These are phyloP conservation scores for Zopfia rhizophila DNA, from an alignment of 2,329 filamentous ascomycete genomes.

Conservation along the genomic window DNA sequence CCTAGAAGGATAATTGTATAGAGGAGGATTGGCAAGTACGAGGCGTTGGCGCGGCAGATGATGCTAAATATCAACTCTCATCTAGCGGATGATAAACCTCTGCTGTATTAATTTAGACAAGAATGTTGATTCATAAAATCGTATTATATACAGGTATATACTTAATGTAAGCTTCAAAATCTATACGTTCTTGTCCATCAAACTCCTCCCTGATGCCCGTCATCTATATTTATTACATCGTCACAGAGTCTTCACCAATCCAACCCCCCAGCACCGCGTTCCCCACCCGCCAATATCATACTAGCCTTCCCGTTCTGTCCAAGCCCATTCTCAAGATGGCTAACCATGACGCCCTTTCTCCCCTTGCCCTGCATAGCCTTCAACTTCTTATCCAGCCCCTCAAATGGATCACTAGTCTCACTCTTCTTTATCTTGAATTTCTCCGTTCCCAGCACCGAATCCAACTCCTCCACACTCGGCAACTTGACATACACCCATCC, in stretches of 20 bases:
- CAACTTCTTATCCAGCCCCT: slow-evolving; percentile 65
- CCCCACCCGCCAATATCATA: slow-evolving; percentile 58
- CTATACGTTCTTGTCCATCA: no score
- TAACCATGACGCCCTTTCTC: slow-evolving; percentile 59
- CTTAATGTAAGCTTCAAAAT: no score
- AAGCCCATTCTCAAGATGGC: slow-evolving; percentile 56
- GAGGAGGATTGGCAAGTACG: no score
- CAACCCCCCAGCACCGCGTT: slow-evolving; percentile 54
- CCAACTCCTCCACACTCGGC: slow-evolving; percentile 82
- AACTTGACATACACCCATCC: slow-evolving; percentile 83
- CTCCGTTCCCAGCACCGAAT: slow-evolving; percentile 78
- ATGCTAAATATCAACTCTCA: no score
- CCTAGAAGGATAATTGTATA: no score
- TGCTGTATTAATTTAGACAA: no score
- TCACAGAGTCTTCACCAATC: slow-evolving; percentile 60
- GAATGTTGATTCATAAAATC: no score
- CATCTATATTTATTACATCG: no score
- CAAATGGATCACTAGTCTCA: slow-evolving; percentile 69
- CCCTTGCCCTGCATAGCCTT: slow-evolving; percentile 61
- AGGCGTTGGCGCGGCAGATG: no score
- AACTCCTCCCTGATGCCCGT: no score
- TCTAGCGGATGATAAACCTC: no score
- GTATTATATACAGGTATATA: no score
- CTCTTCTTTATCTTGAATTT: slow-evolving; percentile 82
- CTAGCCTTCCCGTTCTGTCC: slow-evolving; percentile 56